phyloP scores from a whole-genome alignment of 2,329 filamentous ascomycete species.

The Diaporthe destruens region DNA sequence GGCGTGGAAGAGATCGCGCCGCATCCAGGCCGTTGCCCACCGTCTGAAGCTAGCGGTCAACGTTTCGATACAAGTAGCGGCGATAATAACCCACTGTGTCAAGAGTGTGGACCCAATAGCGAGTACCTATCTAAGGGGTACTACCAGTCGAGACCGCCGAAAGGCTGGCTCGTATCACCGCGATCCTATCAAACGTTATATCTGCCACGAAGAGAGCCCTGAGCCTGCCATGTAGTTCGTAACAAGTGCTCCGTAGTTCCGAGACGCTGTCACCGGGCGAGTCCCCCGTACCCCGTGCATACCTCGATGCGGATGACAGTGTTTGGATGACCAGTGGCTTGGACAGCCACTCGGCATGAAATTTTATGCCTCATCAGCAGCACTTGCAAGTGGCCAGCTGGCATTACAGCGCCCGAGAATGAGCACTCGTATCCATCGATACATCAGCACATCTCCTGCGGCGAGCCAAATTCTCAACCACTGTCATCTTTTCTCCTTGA shows the following conservation, averaged over 20 bases:
- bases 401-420: not conserved
- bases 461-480: not conserved
- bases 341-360: no score
- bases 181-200: conserved; percentile 6
- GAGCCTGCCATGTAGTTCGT: conserved; percentile 7
- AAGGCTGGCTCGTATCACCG: not conserved
- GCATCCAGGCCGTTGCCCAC: not conserved
- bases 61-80: not conserved
- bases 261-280: not conserved
- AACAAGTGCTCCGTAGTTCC: not conserved
- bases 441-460: conserved; percentile 11
- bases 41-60: not conserved
- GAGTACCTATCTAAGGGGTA: not conserved
- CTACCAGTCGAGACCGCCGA: not conserved
- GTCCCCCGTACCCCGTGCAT: not conserved
- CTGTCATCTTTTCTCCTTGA: not conserved
- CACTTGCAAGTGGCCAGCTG: no score
- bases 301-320: not conserved
- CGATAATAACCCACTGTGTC: not conserved
- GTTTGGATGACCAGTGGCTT: not conserved
- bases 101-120: not conserved
- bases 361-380: no score
- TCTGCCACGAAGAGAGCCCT: conserved; percentile 5
- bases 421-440: conserved; percentile 9
- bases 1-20: not conserved